Base-by-base conservation (phyloP, 352 stramenopile genomes). In the Pilasporangium apinafurcum region DNA sequence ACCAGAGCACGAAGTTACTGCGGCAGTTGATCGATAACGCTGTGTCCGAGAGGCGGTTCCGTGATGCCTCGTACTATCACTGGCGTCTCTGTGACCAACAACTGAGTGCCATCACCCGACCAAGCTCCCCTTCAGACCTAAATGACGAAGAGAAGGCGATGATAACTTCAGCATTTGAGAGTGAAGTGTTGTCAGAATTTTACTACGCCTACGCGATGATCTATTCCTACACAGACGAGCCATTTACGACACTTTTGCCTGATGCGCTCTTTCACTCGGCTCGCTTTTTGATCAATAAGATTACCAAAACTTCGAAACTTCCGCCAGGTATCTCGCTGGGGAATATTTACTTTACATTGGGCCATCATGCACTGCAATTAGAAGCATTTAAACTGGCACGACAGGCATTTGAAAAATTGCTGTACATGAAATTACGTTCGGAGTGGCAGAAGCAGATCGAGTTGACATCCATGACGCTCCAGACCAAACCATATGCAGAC, bases 121-220 rank as follows among this genome's bases (percentile, higher is more conserved):
- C 6, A 21, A 38, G 57, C 28, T 48, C 62, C 2, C n/a, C n/a
- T n/a, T n/a, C n/a, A n/a, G n/a, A n/a, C n/a, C n/a, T n/a, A n/a
- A n/a, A n/a, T n/a, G 66, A 86, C 3, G 35, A 44, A 8, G 25
- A 59, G 12, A 48, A 56, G 18, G 55, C 65, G 8, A 40, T 63
- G 14, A 20, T 86, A 21, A 41, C 44, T 4, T 53, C 57, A 6
- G 79, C 77, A 2, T 38, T 71, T 5, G 63, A 91, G 45, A 87
- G 80, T 43, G 81, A 93, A 44, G 44, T 60, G n/a, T 42, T 76
- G 14, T 95, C 91, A 8, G 80, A 97, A 44, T 55, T 96, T 20
- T 98, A 98, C 68, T 97, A 93, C 47, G 89, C 90, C 5, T 98
- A 97, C 62, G 62, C 86, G 24, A 76, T 87, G 73, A 75, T 98